phyloP scores from a whole-genome alignment of 2,329 filamentous ascomycete species.

The Tetracladium maxilliforme region DNA sequence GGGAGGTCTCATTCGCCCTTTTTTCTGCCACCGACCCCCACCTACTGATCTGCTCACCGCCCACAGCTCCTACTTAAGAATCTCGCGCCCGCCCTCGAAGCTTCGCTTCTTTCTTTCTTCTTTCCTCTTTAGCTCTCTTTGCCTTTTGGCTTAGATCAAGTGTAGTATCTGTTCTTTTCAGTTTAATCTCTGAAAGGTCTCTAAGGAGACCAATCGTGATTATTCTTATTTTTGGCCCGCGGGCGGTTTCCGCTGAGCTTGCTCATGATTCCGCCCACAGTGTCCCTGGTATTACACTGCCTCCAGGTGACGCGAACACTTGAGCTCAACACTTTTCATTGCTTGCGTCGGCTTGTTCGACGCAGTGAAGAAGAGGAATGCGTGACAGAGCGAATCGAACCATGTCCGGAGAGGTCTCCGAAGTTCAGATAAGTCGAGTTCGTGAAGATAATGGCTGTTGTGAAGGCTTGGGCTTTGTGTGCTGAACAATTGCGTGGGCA shows the following conservation, averaged over 20 bases:
- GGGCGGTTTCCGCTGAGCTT: conserved; percentile 51
- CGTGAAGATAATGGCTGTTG: too few relatives aligned
- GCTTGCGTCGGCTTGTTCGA: conserved; percentile 32
- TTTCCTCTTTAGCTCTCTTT: conserved; percentile 40
- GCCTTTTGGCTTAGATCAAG: conserved; percentile 73
- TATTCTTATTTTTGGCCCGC: conserved; percentile 65
- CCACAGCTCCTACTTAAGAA: too few relatives aligned
- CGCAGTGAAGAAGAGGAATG: conserved; percentile 48
- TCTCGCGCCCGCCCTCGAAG: too few relatives aligned
- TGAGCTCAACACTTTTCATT: too few relatives aligned
- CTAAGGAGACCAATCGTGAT: conserved; percentile 61
- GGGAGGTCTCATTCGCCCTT: too few relatives aligned
- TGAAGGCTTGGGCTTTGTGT: too few relatives aligned
- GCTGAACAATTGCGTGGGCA: too few relatives aligned
- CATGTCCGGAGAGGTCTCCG: too few relatives aligned
- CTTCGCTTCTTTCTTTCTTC: conserved; percentile 28
- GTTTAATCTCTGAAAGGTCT: conserved; percentile 87
- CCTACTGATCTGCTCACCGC: too few relatives aligned
- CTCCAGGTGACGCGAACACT: conserved; percentile 58
- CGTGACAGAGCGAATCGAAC: too few relatives aligned
- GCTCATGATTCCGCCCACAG: conserved; percentile 49
- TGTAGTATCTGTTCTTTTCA: conserved; percentile 96
- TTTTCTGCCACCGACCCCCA: too few relatives aligned
- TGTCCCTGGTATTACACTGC: conserved; percentile 68
- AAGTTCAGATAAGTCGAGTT: too few relatives aligned